phyloP scores from a whole-genome alignment of 2,329 filamentous ascomycete genomes.

The Pseudogymnoascus sp. region DNA sequence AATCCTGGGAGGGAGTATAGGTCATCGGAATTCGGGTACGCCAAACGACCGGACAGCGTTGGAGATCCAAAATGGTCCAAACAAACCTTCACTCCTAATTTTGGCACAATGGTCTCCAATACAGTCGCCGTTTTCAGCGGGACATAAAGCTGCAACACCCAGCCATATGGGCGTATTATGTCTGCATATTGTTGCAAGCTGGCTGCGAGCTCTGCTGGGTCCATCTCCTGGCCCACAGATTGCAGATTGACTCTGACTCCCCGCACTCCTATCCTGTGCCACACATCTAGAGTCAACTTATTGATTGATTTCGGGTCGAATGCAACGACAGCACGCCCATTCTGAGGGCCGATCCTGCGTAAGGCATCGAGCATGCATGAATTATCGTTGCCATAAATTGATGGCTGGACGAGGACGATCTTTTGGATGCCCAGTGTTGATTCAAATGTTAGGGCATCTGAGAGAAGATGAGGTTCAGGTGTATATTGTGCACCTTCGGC shows the following conservation, averaged over 20 bases:
- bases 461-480: conserved; percentile 41
- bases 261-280: conserved; percentile 51
- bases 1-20: conserved; percentile 44
- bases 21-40: conserved; percentile 20
- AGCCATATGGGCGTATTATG: conserved; percentile 41
- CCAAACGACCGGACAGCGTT: conserved; percentile 25
- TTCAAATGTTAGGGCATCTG: conserved; percentile 45
- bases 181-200: conserved; percentile 42
- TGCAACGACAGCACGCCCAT: conserved; percentile 47
- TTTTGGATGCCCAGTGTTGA: conserved; percentile 43
- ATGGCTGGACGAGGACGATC: conserved; percentile 53
- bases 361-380: conserved; percentile 49
- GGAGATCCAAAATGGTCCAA: conserved; percentile 54
- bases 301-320: conserved; percentile 42
- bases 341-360: conserved; percentile 38
- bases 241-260: conserved; percentile 53
- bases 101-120: conserved; percentile 42
- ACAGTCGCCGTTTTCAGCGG: conserved; percentile 42
- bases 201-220: conserved; percentile 33
- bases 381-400: conserved; percentile 55
- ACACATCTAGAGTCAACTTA: conserved; percentile 36
- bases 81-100: conserved; percentile 44
- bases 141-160: conserved; percentile 53
- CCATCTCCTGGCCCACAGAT: conserved; percentile 37
- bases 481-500: conserved; percentile 42